Evolutionary conservation across 2,329 filamentous ascomycete species (phyloP), one percentile per base, ranked within the genome.

Genomic region (Aureobasidium sp.): DNA sequence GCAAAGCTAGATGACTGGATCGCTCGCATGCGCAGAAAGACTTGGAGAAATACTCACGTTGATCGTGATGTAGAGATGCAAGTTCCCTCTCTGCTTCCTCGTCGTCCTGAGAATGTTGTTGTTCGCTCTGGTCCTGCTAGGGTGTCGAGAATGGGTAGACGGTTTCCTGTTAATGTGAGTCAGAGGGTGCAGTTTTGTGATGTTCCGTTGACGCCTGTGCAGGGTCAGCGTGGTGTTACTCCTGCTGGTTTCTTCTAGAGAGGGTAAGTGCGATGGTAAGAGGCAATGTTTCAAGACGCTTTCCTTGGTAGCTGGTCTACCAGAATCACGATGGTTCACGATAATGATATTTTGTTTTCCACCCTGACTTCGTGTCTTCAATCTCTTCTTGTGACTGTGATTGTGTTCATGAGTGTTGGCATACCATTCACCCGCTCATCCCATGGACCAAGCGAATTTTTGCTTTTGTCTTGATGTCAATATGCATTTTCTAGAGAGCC

Each of bases 31-130:
- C n/a, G 20, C 20, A 55, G 51, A 42, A 55, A 20, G 5, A 55
- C 37, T 42, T 27, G 22, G 36, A 37, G 31, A 31, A 25, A 27
- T 29, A 36, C 25, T 12, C 25, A 25, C 25, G 14, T 53, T 22
- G 34, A 52, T 5, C 31, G 49, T 52, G 51, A 55, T 55, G 37
- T 55, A 8, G 51, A 55, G 11, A 55, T 55, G 37, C 51, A 55
- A 42, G 51, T 31, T 42, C 37, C 37, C 12, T 37, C 51, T 41
- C 4, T 12, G 17, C 22, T 42, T 22, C 51, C 37, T 29, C 22
- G 37, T n/a, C 36, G 7, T 20, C 51, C 36, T 15, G 37, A 31
- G 11, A 52, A 4, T 20, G 51, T 17, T 0, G 5, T 12, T 41
- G 25, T 42, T 1, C 36, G 51, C 2, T 5, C 37, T 20, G 51